Base-by-base conservation (phyloP, 495 filamentous ascomycete genomes). In the Aspergillus wentii region DNA sequence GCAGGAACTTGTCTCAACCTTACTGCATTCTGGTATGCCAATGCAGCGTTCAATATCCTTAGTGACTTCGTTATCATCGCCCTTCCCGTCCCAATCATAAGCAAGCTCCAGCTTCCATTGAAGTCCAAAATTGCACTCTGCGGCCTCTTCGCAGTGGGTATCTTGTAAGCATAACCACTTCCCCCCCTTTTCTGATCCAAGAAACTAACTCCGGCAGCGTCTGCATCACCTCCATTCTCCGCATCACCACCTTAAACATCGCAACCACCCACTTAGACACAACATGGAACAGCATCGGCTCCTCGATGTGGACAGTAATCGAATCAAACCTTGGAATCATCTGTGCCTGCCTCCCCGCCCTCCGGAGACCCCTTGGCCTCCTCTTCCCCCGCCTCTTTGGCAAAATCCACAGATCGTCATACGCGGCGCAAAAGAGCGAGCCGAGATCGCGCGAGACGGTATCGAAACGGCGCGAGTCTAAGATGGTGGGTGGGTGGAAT, bases 301-400 rank as follows among this genome's bases (percentile, higher is more conserved):
- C 61, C 5, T 62, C 61, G 3, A 57, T 68, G 38, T 75, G 66
- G 69, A 71, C 66, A 7, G 59, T 65, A 11, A 48, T 69, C 29
- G 70, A 74, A 38, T 37, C 56, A n/a, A 64, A 69, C 44, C 41
- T 64, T 8, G 65, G 59, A 17, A 63, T 72, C 35, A 64, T 74
- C 38, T 71, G 64, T 50, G 68, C 66, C 26, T 69, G 61, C 38
- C 54, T 74, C 6, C 71, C 69, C 13, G 49, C 64, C 28, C 54
- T 64, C 30, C 50, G 59, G 20, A 40, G 40, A 5, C 59, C 59
- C 4, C 38, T 68, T 6, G 23, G 41, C 27, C 44, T 48, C 20
- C 21, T 49, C 25, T 59, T 57, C 26, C 43, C 48, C 16, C 25
- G 10, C 44, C 51, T 46, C 35, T 48, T 36, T 22, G 29, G 30